Conservation (phyloP, 2,329 filamentous ascomycete genomes). For the Diplodia seriata region DNA sequence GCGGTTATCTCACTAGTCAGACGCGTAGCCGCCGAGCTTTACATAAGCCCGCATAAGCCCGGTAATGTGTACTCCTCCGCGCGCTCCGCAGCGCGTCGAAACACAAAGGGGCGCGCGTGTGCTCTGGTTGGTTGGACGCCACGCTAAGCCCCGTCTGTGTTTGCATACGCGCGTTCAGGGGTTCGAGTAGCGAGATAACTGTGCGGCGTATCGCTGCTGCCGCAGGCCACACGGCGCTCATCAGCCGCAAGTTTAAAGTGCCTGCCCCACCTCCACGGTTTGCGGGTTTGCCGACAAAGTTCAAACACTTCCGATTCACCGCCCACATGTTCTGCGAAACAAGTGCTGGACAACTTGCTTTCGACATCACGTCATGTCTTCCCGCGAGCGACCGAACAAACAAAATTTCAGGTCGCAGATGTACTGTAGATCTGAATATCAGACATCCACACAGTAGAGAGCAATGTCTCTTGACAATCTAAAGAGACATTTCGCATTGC, state of each 20-base stretch:
- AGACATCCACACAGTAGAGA: not conserved
- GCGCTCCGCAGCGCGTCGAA: not conserved
- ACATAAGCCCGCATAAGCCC: not conserved
- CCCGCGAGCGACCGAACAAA: not conserved
- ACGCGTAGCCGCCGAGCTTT: slow-evolving; percentile 1
- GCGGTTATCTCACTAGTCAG: slow-evolving; percentile 4
- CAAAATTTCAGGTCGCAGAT: not conserved
- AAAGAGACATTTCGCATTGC: not conserved
- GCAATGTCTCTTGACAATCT: not conserved
- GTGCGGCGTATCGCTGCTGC: not conserved
- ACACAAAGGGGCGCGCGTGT: not conserved
- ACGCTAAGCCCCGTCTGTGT: not conserved
- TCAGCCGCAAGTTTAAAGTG: slow-evolving; percentile 17
- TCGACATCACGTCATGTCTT: no score
- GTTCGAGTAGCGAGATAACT: not conserved
- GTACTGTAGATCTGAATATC: not conserved
- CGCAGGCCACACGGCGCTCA: not conserved
- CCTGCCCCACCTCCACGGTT: not conserved
- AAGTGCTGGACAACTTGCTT: not conserved
- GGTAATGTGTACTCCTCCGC: not conserved
- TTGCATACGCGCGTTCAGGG: not conserved
- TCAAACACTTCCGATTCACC: not conserved
- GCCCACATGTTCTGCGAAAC: not conserved
- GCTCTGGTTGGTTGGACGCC: not conserved
- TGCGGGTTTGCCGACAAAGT: not conserved